phyloP scores from a whole-genome alignment of 2,329 filamentous ascomycete species.

The Sporothrix humicola region DNA sequence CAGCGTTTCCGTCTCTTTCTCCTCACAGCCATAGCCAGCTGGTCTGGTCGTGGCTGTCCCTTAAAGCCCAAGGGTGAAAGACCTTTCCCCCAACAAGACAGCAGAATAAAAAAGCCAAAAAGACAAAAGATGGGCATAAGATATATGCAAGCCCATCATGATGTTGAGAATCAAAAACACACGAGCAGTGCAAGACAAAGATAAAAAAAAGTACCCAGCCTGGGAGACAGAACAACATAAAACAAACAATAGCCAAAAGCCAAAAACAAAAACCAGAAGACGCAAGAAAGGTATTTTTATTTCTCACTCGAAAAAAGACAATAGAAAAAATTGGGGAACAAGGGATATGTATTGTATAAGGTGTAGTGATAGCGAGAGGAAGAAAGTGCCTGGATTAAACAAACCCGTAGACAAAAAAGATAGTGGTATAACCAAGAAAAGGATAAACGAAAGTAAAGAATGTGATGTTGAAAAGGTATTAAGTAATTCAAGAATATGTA shows the following conservation, averaged over 20 bases:
- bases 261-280: neutral
- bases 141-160: conserved; percentile 22
- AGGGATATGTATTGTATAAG: too few relatives aligned
- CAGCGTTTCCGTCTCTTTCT: neutral
- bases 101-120: neutral
- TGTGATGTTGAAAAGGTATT: conserved; percentile 12
- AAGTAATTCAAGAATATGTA: neutral
- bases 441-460: conserved; percentile 18
- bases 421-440: conserved; percentile 13
- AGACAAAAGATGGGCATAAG: conserved; percentile 9
- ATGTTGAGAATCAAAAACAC: conserved; percentile 18
- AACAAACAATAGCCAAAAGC: neutral
- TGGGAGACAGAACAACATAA: conserved; percentile 13
- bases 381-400: neutral
- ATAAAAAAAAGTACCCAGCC: neutral
- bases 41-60: neutral
- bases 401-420: neutral
- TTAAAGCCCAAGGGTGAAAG: neutral
- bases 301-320: conserved; percentile 17
- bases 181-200: conserved; percentile 1
- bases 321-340: neutral
- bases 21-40: neutral
- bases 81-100: neutral
- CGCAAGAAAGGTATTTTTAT: conserved; percentile 12
- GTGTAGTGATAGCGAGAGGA: neutral